These are phyloP conservation scores for Coemansia sp. DNA, from an alignment of 192 early-diverging fungal species.

Conservation along the genomic window DNA sequence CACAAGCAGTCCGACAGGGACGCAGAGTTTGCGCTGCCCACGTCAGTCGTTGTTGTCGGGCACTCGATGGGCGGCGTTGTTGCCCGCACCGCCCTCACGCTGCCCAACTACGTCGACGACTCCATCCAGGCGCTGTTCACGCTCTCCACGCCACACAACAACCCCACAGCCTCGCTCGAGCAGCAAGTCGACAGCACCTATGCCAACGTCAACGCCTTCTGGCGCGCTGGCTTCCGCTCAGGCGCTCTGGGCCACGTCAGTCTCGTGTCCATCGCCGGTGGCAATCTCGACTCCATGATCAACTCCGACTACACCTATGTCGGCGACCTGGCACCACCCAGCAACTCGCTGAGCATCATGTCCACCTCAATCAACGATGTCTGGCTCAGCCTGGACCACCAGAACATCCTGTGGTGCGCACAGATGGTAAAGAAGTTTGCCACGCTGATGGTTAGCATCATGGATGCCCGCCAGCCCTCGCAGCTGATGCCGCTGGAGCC, in stretches of 20 bases:
- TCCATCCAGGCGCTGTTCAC: slow-evolving; percentile 84
- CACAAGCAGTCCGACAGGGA: slow-evolving; percentile 18
- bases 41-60: slow-evolving; percentile 79
- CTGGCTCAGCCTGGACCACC: slow-evolving; percentile 88
- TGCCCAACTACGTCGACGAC: slow-evolving; percentile 67
- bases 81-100: slow-evolving; percentile 71
- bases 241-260: slow-evolving; percentile 58
- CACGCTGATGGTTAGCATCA: slow-evolving; percentile 57
- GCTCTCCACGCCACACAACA: slow-evolving; percentile 82
- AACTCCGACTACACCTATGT: slow-evolving; percentile 76
- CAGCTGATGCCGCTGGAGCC: slow-evolving; percentile 61
- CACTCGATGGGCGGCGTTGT: slow-evolving; percentile 99
- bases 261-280: slow-evolving; percentile 87
- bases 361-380: slow-evolving; percentile 78
- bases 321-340: slow-evolving; percentile 59
- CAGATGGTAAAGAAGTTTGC: slow-evolving; percentile 77
- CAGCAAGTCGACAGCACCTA: slow-evolving; percentile 63
- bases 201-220: slow-evolving; percentile 64
- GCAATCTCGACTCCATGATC: slow-evolving; percentile 82
- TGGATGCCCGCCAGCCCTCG: slow-evolving; percentile 58
- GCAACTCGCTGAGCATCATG: slow-evolving; percentile 76
- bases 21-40: slow-evolving; percentile 54
- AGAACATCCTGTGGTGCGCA: slow-evolving; percentile 88
- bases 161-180: slow-evolving; percentile 76
- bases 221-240: slow-evolving; percentile 57